Conservation (phyloP, 2,329 filamentous ascomycete species). For the Rhynchosporium agropyri region DNA sequence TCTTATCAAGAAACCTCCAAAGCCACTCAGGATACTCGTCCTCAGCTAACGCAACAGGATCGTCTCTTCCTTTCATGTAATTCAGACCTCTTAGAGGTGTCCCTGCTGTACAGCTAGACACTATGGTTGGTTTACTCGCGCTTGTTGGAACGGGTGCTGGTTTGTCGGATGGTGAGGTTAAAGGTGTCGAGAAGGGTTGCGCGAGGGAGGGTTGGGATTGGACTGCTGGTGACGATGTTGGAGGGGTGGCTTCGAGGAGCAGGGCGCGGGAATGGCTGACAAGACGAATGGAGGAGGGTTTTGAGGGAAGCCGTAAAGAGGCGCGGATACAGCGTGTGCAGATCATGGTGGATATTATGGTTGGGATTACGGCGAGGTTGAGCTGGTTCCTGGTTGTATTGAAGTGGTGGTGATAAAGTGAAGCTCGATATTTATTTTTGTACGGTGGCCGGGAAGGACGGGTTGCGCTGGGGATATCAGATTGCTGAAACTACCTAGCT, state of each 20-base stretch:
- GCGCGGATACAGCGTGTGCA: slow-evolving; percentile 52
- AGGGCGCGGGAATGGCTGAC: slow-evolving; percentile 21
- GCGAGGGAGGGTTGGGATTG: slow-evolving; percentile 37
- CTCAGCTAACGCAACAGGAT: slow-evolving; percentile 75
- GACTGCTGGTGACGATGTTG: slow-evolving; percentile 30
- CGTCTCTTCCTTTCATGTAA: slow-evolving; percentile 71
- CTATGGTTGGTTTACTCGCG: slow-evolving; percentile 14
- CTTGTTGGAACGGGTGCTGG: slow-evolving; percentile 11
- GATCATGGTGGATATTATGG: slow-evolving; percentile 39
- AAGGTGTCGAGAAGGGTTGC: slow-evolving; percentile 42
- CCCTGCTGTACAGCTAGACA: slow-evolving; percentile 54
- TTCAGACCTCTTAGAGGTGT: slow-evolving; percentile 74
- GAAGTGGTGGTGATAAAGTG: slow-evolving; percentile 37
- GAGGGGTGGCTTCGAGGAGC: slow-evolving; percentile 23
- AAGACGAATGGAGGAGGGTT: slow-evolving; percentile 20
- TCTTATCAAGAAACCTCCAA: slow-evolving; percentile 70
- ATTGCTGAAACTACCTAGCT: background rate
- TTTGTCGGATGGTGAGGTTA: slow-evolving; percentile 29
- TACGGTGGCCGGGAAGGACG: slow-evolving; percentile 31
- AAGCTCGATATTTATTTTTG: slow-evolving; percentile 34
- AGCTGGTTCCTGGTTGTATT: slow-evolving; percentile 9
- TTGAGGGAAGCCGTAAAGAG: slow-evolving; percentile 16
- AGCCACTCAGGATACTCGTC: slow-evolving; percentile 80
- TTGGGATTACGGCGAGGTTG: slow-evolving; percentile 10
- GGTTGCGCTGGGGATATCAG: slow-evolving; percentile 35